Conservation (phyloP, 495 filamentous ascomycete species). For the Margaritispora aquatica region DNA sequence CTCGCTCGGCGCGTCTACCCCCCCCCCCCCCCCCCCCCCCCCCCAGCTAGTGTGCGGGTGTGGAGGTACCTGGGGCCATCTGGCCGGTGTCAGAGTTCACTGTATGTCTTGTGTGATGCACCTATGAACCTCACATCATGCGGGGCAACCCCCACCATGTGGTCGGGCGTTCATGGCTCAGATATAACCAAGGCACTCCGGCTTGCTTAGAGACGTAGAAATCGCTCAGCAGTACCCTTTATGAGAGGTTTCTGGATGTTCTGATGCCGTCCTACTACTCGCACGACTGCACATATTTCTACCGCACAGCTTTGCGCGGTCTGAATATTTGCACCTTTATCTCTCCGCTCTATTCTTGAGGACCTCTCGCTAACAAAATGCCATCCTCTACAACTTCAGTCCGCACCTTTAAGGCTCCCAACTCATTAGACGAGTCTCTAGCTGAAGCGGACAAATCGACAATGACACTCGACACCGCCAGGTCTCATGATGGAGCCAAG, state of each 20-base stretch:
- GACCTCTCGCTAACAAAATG: conserved; percentile 25
- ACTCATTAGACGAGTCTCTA: conserved; percentile 64
- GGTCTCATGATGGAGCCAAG: conserved; percentile 33
- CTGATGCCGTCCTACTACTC: conserved; percentile 74
- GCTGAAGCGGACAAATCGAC: conserved; percentile 26
- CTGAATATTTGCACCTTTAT: conserved; percentile 72
- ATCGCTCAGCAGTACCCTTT: not conserved
- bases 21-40: not conserved
- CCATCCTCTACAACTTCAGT: conserved; percentile 27
- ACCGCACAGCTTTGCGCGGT: conserved; percentile 77
- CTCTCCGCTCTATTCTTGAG: conserved; percentile 66
- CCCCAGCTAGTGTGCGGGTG: conserved; percentile 14
- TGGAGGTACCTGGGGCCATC: conserved; percentile 18
- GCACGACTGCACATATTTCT: conserved; percentile 91
- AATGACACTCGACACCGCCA: conserved; percentile 18
- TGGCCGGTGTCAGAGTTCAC: conserved; percentile 15
- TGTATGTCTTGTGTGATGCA: not conserved
- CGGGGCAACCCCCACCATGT: conserved; percentile 17
- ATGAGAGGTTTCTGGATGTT: not conserved
- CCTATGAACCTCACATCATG: conserved; percentile 8
- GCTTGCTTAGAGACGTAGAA: not conserved
- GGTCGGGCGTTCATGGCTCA: conserved; percentile 3
- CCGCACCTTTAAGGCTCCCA: conserved; percentile 59
- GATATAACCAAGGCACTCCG: conserved; percentile 23
- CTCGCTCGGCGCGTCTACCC: conserved; percentile 1